Evolutionary conservation across 768 basidiomycete genomes (phyloP).

Genomic region (Lentinula guzmanii): DNA sequence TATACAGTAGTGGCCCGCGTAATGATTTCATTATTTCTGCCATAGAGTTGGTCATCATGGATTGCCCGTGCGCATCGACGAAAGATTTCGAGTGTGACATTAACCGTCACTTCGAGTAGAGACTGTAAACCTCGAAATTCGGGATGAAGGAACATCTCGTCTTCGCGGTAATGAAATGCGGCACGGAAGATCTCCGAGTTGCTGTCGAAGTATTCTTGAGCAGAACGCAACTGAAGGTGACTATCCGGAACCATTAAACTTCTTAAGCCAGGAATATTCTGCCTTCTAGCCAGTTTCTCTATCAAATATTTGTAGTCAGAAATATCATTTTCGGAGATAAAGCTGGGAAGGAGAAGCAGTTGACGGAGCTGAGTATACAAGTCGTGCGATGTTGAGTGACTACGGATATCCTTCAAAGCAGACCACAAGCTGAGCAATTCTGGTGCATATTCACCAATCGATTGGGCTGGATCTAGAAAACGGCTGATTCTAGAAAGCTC

Average conservation of each 20-base stretch:
- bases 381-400: not conserved
- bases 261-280: no score
- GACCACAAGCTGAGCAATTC: not conserved
- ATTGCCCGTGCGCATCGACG: constrained; percentile 1
- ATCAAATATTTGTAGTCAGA: not conserved
- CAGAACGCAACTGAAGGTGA: not conserved
- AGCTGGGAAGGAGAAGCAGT: not conserved
- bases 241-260: constrained; percentile 1
- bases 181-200: not conserved
- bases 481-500: not conserved
- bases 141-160: not conserved
- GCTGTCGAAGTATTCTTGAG: not conserved
- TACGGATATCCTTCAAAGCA: not conserved
- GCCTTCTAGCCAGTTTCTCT: no score
- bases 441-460: not conserved
- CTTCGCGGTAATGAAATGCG: not conserved
- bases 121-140: not conserved
- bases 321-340: not conserved
- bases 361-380: not conserved
- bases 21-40: not conserved
- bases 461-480: not conserved
- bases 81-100: not conserved
- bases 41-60: not conserved
- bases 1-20: not conserved
- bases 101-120: not conserved